Percentiles rank a stretch among this genome's conserved stretches.
Conservation (phyloP, 225 moss, liverwort and hornwort genomes). For the Lunularia cruciata region DNA sequence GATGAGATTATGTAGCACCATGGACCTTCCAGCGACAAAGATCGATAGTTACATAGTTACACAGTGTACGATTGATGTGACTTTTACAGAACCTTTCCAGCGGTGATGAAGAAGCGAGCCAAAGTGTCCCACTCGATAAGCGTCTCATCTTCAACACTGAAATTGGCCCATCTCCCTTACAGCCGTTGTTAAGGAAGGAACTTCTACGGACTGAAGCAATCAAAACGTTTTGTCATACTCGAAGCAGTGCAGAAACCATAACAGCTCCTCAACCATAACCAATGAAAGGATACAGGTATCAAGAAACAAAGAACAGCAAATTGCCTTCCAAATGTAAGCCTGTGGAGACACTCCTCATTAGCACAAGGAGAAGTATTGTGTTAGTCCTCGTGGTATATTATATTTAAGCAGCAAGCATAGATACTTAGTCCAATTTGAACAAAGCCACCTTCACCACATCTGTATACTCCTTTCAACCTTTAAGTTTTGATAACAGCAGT, state of each 20-base stretch:
- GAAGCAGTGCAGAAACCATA: background rate
- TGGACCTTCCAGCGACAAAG: background rate
- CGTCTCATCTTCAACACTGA: conserved; percentile 60
- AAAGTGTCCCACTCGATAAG: conserved; percentile 79
- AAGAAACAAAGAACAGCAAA: conserved; percentile 63
- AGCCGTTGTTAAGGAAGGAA: conserved; percentile 13
- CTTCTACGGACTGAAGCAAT: background rate
- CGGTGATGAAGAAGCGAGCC: conserved; percentile 55
- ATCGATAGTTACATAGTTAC: background rate
- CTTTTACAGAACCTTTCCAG: conserved; percentile 55
- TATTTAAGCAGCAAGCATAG: too few species aligned
- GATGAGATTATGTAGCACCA: background rate
- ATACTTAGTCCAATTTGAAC: too few species aligned
- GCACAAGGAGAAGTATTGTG: too few species aligned
- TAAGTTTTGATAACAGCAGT: too few species aligned
- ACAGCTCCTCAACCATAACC: too few species aligned
- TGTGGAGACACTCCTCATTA: conserved; percentile 28
- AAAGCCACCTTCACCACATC: too few species aligned
- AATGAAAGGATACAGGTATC: conserved; percentile 77
- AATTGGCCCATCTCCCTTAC: conserved; percentile 66
- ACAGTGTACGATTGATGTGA: conserved; percentile 1
- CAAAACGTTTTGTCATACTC: background rate
- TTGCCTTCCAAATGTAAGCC: conserved; percentile 77
- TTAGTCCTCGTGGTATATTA: too few species aligned
- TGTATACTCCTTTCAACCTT: too few species aligned